Evolutionary conservation across 441 rosid genomes (phyloP), one percentile per base, ranked within the genome.

Genomic region (Brassica balearica): DNA sequence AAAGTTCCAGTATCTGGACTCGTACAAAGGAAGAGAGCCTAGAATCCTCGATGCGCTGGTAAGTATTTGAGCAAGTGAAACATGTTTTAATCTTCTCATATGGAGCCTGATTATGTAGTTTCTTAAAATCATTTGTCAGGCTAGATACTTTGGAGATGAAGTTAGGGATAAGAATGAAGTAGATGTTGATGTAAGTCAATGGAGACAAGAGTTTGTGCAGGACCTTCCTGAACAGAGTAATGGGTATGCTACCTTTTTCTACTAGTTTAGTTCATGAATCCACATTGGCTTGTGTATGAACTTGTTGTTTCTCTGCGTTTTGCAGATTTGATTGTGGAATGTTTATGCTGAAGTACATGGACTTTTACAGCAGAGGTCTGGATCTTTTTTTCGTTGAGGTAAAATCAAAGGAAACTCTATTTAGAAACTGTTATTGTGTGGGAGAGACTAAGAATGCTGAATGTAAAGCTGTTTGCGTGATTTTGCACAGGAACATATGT

Each of bases 1-100:
- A 82, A 92, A 92, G 65, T 88, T 96, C 85, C 97, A 94, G 76
- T 96, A 94, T 87, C 96, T 96, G n/a, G 99, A 96, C 83, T 96
- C 99, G 19, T 96, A 92, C 8, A 88, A 84, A 86, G 99, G 98
- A 81, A 88, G 69, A 78, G 96, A 94, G 81, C 10, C 59, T 34
- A 72, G 20, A 69, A 96, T 88, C 74, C 83, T 94, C 72, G 82
- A 78, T 78, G 77, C 82, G 55, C 81, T 94, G 98, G 98, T 94
- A 93, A 58, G 85, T 34, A 9, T 66, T 61, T 38, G 19, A 71
- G 22, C 1, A 19, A 72, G 5, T 69, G 20, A 67, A 81, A 68
- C 62, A 27, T 15, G 15, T 8, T 71, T 9, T 61, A 2, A 5
- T 0, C 43, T 67, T 6, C 32, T 32, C 7, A 41, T 8, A 76